phyloP scores from a whole-genome alignment of 148 eudicot species.

The Vaccinium macrocarpon region DNA sequence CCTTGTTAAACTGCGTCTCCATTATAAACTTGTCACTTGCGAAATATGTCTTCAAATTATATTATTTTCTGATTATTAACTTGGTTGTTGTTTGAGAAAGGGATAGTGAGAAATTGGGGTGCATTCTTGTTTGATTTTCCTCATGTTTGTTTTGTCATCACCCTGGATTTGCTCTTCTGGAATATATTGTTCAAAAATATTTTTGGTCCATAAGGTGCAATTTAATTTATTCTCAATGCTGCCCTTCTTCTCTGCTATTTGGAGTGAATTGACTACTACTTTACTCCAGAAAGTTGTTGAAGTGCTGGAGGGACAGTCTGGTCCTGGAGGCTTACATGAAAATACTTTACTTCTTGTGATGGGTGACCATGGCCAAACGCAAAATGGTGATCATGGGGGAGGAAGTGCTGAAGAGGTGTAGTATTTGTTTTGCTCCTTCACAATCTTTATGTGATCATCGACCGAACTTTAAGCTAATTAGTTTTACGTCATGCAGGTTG shows the following conservation, averaged over 20 bases:
- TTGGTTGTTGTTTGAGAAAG: neutral
- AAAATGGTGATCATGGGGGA: slow-evolving; percentile 98
- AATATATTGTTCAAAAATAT: neutral
- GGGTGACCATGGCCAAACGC: slow-evolving; percentile 99
- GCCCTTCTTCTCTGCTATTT: slow-evolving; percentile 12
- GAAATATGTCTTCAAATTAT: neutral
- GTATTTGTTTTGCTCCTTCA: slow-evolving; percentile 14
- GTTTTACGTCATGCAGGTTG: slow-evolving; percentile 59
- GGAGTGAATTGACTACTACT: slow-evolving; percentile 11
- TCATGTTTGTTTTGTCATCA: neutral
- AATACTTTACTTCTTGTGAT: slow-evolving; percentile 91
- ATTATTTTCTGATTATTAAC: neutral
- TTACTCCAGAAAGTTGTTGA: slow-evolving; percentile 64
- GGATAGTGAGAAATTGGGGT: neutral
- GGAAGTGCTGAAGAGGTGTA: slow-evolving; percentile 92
- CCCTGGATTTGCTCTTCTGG: neutral
- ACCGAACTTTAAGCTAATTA: slow-evolving; percentile 13
- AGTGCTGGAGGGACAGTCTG: slow-evolving; percentile 63
- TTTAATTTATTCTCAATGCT: neutral
- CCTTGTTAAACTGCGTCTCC: slow-evolving; percentile 3
- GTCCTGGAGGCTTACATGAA: slow-evolving; percentile 83
- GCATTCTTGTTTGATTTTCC: slow-evolving; percentile 5
- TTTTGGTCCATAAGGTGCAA: neutral
- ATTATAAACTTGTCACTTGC: neutral
- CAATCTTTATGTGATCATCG: slow-evolving; percentile 8